Evolutionary conservation across 371 early-diverging fungal genomes (phyloP), one percentile per base, ranked within the genome.

Genomic region (Blakeslea trispora): DNA sequence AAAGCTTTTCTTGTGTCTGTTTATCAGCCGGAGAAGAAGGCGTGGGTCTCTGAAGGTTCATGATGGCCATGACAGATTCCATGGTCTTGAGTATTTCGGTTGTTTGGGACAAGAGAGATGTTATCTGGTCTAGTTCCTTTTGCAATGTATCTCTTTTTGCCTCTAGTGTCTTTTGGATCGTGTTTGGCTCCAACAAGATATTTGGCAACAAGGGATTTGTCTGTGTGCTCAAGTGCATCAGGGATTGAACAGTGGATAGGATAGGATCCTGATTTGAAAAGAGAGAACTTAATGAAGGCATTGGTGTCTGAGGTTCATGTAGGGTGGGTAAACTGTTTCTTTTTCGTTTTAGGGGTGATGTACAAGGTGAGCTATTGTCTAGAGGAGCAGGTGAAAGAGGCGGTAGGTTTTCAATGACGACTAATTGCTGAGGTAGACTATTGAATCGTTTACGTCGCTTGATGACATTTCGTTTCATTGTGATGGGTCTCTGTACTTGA

Each of bases 401-500:
- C 11, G 37, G 37, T 14, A 10, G 2, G 11, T 37, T 37, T 14
- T 37, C 37, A 37, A 37, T 37, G 10, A 53, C 53, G 0, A 53
- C 45, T 1, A 50, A 11, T 37, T 55, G 50, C 11, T 55, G 56
- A 31, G 55, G 50, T 45, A 61, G 24, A 46, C 62, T 61, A 15
- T 61, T 61, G 42, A 64, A 83, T 24, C 94, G 78, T 41, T 92
- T 90, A 15, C 94, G 84, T 21, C 91, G 77, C 70, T 92, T 92
- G 63, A 93, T 92, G 19, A 92, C 84, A 2, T 82, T 76, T 28
- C 89, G 69, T 69, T 88, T 91, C 89, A 94, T 89, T 7, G 84
- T 85, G 5, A 87, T 77, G 31, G 84, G 96, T 52, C 84, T 83
- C 57, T 86, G 82, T 34, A 81, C 71, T 54, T 83, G 77, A 68